Percentiles rank a stretch among this genome's conserved stretches.
phyloP scores from a whole-genome alignment of 2,329 filamentous ascomycete genomes.

The Curvularia eragrostidis region DNA sequence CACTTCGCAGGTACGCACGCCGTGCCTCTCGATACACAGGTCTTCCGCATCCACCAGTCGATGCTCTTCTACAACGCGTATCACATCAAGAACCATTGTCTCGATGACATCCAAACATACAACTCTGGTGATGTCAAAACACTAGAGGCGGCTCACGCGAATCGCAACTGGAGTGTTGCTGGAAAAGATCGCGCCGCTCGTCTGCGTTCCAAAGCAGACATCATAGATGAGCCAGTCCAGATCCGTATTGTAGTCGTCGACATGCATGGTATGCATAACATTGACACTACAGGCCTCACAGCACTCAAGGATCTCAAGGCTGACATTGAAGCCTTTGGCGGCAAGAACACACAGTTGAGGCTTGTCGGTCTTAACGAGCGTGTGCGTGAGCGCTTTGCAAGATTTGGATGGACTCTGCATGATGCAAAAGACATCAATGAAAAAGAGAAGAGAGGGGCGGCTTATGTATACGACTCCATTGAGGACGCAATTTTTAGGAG shows the following conservation, averaged over 20 bases:
- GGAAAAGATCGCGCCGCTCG: conserved; percentile 56
- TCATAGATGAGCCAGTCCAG: conserved; percentile 45
- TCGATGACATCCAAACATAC: conserved; percentile 60
- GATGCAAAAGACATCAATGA: conserved; percentile 14
- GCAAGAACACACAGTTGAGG: conserved; percentile 55
- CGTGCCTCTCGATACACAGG: conserved; percentile 58
- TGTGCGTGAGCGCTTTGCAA: conserved; percentile 41
- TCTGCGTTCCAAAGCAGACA: conserved; percentile 53
- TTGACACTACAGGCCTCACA: conserved; percentile 61
- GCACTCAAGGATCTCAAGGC: conserved; percentile 58
- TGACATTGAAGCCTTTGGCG: conserved; percentile 60
- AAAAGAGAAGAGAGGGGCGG: conserved; percentile 17
- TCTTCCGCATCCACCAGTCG: conserved; percentile 64
- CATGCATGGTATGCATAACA: conserved; percentile 59
- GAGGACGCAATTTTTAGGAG: conserved; percentile 24
- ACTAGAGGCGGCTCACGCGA: conserved; percentile 44
- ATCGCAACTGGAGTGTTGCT: conserved; percentile 63
- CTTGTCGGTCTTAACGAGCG: conserved; percentile 58
- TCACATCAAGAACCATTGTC: conserved; percentile 56
- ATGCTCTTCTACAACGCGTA: conserved; percentile 69
- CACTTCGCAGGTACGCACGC: conserved; percentile 10
- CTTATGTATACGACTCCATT: conserved; percentile 24
- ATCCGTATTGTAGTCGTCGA: conserved; percentile 61
- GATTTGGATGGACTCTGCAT: conserved; percentile 44
- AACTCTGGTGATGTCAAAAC: conserved; percentile 52